phyloP scores from a whole-genome alignment of 805 yeast genomes.

The Teunomyces panamensis region DNA sequence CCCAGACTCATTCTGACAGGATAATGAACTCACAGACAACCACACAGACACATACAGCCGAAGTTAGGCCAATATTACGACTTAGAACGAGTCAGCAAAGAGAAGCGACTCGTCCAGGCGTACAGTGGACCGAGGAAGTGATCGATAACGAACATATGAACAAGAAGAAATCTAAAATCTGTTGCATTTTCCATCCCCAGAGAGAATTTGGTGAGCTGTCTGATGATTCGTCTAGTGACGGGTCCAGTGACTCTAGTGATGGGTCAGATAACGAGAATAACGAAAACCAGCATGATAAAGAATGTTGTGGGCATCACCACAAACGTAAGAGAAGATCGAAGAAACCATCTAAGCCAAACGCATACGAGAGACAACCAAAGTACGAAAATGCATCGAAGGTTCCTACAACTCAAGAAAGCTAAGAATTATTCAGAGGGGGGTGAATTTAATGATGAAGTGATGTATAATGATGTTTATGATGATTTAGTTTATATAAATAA shows the following conservation, averaged over 20 bases:
- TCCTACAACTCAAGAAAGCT: not conserved
- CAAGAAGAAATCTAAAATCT: slow-evolving; percentile 87
- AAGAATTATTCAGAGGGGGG: not conserved
- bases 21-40: not conserved
- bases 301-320: slow-evolving; percentile 17
- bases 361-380: slow-evolving; percentile 84
- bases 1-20: not conserved
- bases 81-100: slow-evolving; percentile 1
- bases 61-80: slow-evolving; percentile 3
- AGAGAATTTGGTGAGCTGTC: slow-evolving; percentile 50
- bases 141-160: slow-evolving; percentile 88
- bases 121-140: slow-evolving; percentile 82
- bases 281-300: slow-evolving; percentile 43
- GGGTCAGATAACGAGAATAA: slow-evolving; percentile 26
- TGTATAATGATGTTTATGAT: too few relatives aligned
- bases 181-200: slow-evolving; percentile 84
- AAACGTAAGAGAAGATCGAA: slow-evolving; percentile 22
- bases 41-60: not conserved
- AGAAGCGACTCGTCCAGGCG: slow-evolving; percentile 33
- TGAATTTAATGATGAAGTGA: not conserved
- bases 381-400: slow-evolving; percentile 30
- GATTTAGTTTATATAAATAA: not conserved
- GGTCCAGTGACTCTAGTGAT: slow-evolving; percentile 26
- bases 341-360: slow-evolving; percentile 55
- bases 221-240: slow-evolving; percentile 19